Percentiles rank a stretch among this genome's conserved stretches.
Conservation (phyloP, 495 filamentous ascomycete genomes). For the Achaetomiella virescens region DNA sequence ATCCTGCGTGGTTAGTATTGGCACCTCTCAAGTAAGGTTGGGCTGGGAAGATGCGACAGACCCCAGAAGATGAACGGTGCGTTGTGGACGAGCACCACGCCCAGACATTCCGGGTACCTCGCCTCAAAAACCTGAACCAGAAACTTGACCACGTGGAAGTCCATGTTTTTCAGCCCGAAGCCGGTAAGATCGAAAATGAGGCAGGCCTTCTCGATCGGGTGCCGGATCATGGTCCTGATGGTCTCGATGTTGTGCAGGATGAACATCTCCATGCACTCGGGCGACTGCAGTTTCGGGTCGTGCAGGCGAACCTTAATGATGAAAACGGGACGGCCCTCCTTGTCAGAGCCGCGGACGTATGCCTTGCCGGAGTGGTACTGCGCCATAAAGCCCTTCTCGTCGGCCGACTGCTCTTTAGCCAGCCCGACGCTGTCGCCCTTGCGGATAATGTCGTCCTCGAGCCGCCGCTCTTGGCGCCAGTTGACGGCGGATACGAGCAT, state of each 20-base stretch:
- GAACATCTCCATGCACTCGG: slow-evolving; percentile 10
- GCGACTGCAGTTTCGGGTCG: slow-evolving; percentile 10
- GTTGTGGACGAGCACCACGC: slow-evolving; percentile 12
- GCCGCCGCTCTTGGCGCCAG: slow-evolving; percentile 8
- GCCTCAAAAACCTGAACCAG: slow-evolving; percentile 12
- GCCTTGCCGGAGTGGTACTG: slow-evolving; percentile 12
- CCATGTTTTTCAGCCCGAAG: slow-evolving; percentile 13
- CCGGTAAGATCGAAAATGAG: slow-evolving; percentile 13
- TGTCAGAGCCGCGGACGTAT: slow-evolving; percentile 6
- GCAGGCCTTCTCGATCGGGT: slow-evolving; percentile 9
- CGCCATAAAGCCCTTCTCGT: slow-evolving; percentile 7
- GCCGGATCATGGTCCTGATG: slow-evolving; percentile 8
- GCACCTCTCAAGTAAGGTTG: neutral
- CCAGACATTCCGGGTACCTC: slow-evolving; percentile 12
- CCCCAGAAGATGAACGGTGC: slow-evolving; percentile 13
- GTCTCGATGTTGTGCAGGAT: slow-evolving; percentile 15
- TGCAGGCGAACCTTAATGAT: slow-evolving; percentile 13
- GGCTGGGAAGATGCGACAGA: neutral
- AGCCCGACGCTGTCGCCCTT: slow-evolving; percentile 1
- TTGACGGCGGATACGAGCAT: slow-evolving; percentile 6
- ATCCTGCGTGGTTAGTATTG: neutral
- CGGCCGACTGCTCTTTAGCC: neutral
- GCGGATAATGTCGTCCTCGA: slow-evolving; percentile 2
- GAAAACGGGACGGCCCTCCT: slow-evolving; percentile 5
- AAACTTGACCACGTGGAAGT: slow-evolving; percentile 14